Conservation (phyloP, 257 asterid species). For the Primulina eburnea region DNA sequence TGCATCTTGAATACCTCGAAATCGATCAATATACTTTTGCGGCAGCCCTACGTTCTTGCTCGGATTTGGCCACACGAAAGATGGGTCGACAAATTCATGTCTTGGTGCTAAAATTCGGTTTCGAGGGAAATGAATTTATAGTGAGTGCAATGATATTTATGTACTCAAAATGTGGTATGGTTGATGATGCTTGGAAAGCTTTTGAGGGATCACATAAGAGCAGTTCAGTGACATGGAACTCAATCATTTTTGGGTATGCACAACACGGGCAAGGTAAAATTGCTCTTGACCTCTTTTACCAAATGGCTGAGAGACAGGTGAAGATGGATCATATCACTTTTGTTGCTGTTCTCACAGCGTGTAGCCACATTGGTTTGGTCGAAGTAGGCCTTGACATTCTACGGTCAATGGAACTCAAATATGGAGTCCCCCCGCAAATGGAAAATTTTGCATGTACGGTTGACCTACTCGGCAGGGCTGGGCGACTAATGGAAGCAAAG, state of each 20-base stretch:
- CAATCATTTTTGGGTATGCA: conserved; percentile 75
- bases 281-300: conserved; percentile 59
- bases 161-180: conserved; percentile 83
- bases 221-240: conserved; percentile 78
- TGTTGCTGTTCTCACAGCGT: conserved; percentile 80
- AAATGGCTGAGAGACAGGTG: conserved; percentile 48
- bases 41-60: conserved; percentile 69
- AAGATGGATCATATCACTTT: conserved; percentile 77
- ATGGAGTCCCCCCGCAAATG: conserved; percentile 61
- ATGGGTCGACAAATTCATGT: conserved; percentile 73
- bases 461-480: conserved; percentile 85
- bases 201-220: conserved; percentile 56
- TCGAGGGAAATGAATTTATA: conserved; percentile 57
- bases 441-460: conserved; percentile 86
- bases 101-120: conserved; percentile 53
- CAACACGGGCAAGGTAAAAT: conserved; percentile 80
- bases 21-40: conserved; percentile 74
- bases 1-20: conserved; percentile 45
- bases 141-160: conserved; percentile 69
- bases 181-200: conserved; percentile 62
- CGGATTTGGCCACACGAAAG: conserved; percentile 75
- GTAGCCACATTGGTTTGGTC: conserved; percentile 85
- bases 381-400: conserved; percentile 61
- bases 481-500: conserved; percentile 59
- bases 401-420: conserved; percentile 53